Evolutionary conservation across 495 filamentous ascomycete species (phyloP), one percentile per base, ranked within the genome.

Genomic region (Xylaria longipes): DNA sequence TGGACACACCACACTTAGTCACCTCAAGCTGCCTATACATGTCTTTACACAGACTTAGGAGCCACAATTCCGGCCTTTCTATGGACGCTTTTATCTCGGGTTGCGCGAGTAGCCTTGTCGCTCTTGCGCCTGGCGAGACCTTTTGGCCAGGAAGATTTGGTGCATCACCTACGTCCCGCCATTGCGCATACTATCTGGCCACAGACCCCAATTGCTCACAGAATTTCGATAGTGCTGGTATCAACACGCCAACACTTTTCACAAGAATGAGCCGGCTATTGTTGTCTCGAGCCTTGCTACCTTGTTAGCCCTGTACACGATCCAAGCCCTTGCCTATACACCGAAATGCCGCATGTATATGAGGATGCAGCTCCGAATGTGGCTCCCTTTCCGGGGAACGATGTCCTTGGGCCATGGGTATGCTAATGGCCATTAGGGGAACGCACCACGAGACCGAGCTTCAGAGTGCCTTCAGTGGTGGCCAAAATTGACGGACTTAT

Each of bases 271-370:
- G 75, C 86, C 83, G 33, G 87, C 87, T 61, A 84, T 90, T 69
- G 86, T 89, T 31, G 74, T 89, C 54, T 79, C 86, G 22, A 90
- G 90, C 74, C 87, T 89, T 78, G 83, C 87, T 41, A 81, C 80
- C 57, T 89, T 88, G 87, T 80, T 84, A 33, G 88, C 89, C 75
- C 88, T 90, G 77, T 90, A 87, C 79, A 82, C 89, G 80, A 86
- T 89, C 25, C 5, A 60, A n/a, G 17, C 15, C 31, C 37, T 33
- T 1, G 31, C 31, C 56, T 22, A 37, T n/a, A 29, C 56, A 60
- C 29, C 5, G 31, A 31, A 1, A 56, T 20, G 31, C 56, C 31
- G 31, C 56, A 7, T 22, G 56, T 37, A 17, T 15, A 6, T 22
- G 31, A 37, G 29, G 33, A 60, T 60, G 3, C n/a, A 20, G 5